A percentile compares a stretch with the other conserved stretches of the same genome.
Evolutionary conservation across 2,329 filamentous ascomycete species (phyloP).

Genomic region (Fusarium sp.): DNA sequence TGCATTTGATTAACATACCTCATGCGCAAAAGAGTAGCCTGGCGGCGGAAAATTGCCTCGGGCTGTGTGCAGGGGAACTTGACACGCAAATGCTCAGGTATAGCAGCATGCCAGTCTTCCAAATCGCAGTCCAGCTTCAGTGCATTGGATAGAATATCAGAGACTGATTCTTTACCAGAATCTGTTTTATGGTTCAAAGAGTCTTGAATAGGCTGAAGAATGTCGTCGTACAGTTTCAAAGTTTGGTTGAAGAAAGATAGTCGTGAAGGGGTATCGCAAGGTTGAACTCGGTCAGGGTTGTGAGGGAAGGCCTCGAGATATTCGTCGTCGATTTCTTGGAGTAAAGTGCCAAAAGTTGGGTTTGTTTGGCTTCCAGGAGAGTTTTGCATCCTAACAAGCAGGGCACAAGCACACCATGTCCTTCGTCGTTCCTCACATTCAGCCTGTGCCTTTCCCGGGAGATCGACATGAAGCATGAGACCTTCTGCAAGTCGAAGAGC

Average conservation of each 20-base stretch:
- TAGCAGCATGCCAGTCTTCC: slow-evolving; percentile 37
- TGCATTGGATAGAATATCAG: slow-evolving; percentile 29
- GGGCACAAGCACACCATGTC: slow-evolving; percentile 43
- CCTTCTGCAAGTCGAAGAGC: slow-evolving; percentile 44
- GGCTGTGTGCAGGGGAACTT: slow-evolving; percentile 33
- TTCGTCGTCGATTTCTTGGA: slow-evolving; percentile 43
- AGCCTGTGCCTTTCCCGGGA: slow-evolving; percentile 37
- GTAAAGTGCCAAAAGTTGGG: slow-evolving; percentile 28
- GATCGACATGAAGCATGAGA: slow-evolving; percentile 38
- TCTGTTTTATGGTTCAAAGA: slow-evolving; percentile 5
- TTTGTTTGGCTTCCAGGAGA: slow-evolving; percentile 20
- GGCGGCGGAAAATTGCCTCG: slow-evolving; percentile 38
- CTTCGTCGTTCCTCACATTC: slow-evolving; percentile 42
- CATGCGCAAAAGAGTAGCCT: slow-evolving; percentile 40
- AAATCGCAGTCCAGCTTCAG: slow-evolving; percentile 37
- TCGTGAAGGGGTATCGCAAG: slow-evolving; percentile 35
- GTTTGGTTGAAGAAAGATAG: slow-evolving; percentile 42
- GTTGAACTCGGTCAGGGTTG: slow-evolving; percentile 19
- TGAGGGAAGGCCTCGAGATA: slow-evolving; percentile 29
- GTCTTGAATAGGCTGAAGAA: slow-evolving; percentile 39
- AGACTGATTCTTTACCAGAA: slow-evolving; percentile 1
- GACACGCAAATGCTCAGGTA: slow-evolving; percentile 37
- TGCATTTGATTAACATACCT: slow-evolving; percentile 3
- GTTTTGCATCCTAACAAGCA: slow-evolving; percentile 40
- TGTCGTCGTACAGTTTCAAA: slow-evolving; percentile 34